Percentiles rank a stretch among this genome's conserved stretches.
Conservation (phyloP, 306 rosid genomes). For the Begonia loranthoides region DNA sequence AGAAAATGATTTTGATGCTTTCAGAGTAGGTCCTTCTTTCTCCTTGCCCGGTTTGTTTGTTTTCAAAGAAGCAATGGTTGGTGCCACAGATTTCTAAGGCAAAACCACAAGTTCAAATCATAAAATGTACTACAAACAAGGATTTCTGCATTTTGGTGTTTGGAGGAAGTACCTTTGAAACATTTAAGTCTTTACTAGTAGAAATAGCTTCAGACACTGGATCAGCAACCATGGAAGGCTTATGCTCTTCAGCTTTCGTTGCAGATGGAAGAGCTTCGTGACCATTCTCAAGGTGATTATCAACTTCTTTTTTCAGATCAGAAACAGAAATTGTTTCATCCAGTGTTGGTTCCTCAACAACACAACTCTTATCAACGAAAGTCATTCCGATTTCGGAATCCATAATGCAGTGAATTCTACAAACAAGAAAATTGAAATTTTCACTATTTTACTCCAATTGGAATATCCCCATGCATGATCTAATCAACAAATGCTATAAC, state of each 20-base stretch:
- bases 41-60: conserved; percentile 44
- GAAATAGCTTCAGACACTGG: conserved; percentile 31
- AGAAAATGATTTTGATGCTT: conserved; percentile 23
- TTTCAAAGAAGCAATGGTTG: conserved; percentile 29
- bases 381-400: conserved; percentile 51
- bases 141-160: conserved; percentile 5
- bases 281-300: conserved; percentile 15
- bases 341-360: conserved; percentile 28
- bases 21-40: conserved; percentile 25
- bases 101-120: neutral
- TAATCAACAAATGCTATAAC: neutral
- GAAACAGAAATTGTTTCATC: conserved; percentile 12
- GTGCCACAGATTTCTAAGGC: conserved; percentile 10
- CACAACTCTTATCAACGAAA: conserved; percentile 62
- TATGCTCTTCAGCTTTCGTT: conserved; percentile 22
- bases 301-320: conserved; percentile 21
- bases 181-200: conserved; percentile 34
- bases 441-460: too few relatives aligned
- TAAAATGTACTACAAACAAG: neutral
- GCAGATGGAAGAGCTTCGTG: conserved; percentile 21
- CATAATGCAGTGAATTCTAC: conserved; percentile 27
- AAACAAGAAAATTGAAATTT: conserved; percentile 1
- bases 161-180: conserved; percentile 35
- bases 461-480: too few relatives aligned
- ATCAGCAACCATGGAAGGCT: conserved; percentile 24